These are phyloP conservation scores for Irpex lacteus DNA, from an alignment of 1,284 basidiomycete species.

Conservation along the genomic window DNA sequence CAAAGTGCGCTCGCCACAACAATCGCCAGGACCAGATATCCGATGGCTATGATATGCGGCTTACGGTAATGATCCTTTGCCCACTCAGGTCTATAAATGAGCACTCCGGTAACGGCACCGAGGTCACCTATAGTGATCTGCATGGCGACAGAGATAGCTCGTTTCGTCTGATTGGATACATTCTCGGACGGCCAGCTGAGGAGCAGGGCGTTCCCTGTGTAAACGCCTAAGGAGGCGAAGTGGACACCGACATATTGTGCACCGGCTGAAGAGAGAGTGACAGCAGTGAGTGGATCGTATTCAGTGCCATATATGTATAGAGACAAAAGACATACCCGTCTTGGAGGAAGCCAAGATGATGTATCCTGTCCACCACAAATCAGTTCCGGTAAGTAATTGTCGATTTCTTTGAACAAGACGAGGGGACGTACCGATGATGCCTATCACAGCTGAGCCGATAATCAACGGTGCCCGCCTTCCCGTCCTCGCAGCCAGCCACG, in stretches of 20 bases:
- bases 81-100: slow-evolving; percentile 52
- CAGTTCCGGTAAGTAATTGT: background rate
- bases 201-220: slow-evolving; percentile 57
- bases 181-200: slow-evolving; percentile 70
- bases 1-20: slow-evolving; percentile 46
- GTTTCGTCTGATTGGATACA: slow-evolving; percentile 68
- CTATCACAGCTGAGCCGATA: slow-evolving; percentile 48
- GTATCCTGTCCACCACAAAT: slow-evolving; percentile 39
- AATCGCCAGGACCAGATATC: slow-evolving; percentile 53
- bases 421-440: slow-evolving; percentile 36
- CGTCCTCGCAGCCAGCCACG: slow-evolving; percentile 30
- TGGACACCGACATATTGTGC: slow-evolving; percentile 60
- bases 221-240: slow-evolving; percentile 57
- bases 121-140: slow-evolving; percentile 68
- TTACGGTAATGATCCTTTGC: slow-evolving; percentile 47
- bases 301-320: background rate
- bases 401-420: background rate
- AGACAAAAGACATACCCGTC: slow-evolving; percentile 37
- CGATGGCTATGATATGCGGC: slow-evolving; percentile 60
- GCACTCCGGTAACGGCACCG: slow-evolving; percentile 59
- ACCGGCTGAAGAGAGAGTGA: slow-evolving; percentile 33
- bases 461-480: slow-evolving; percentile 56
- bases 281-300: slow-evolving; percentile 4
- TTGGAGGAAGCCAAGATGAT: slow-evolving; percentile 52
- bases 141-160: slow-evolving; percentile 63